Evolutionary conservation across 75 land plant genomes (phyloP).

Genomic region (Picea sitchensis): DNA sequence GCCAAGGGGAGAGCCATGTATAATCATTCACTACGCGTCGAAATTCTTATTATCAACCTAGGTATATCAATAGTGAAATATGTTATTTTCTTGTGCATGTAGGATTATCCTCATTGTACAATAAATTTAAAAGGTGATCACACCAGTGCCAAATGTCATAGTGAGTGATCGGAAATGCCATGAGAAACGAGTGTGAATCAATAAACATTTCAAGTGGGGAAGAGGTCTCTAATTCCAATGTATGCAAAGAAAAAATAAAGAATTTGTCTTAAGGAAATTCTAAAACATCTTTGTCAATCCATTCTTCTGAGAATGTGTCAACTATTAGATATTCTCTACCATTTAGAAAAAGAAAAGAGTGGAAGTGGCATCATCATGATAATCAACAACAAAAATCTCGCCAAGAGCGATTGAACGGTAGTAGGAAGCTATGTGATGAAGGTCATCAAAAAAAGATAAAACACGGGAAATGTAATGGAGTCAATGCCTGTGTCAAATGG

Average conservation of each 20-base stretch:
- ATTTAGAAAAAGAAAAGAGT: constrained; percentile 32
- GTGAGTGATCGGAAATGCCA: no score
- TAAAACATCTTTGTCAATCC: background rate
- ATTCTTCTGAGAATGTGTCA: constrained; percentile 6
- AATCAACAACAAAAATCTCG: constrained; percentile 60
- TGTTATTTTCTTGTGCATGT: no score
- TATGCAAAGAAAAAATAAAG: background rate
- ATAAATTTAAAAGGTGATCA: no score
- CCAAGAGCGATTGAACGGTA: constrained; percentile 60
- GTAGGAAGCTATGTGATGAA: constrained; percentile 53
- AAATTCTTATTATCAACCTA: no score
- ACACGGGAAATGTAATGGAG: background rate
- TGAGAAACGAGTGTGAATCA: no score
- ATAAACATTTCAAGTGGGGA: background rate
- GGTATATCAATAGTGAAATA: no score
- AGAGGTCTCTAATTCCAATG: background rate
- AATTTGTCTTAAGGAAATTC: background rate
- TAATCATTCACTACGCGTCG: no score
- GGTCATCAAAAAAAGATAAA: constrained; percentile 10
- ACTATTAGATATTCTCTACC: constrained; percentile 21
- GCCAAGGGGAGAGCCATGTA: no score
- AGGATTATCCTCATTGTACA: no score
- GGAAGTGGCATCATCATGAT: constrained; percentile 52
- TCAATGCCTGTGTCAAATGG: background rate
- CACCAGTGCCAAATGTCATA: no score